Evolutionary conservation across 2,329 filamentous ascomycete genomes (phyloP), one percentile per base, ranked within the genome.

Genomic region (Diaporthe vexans): DNA sequence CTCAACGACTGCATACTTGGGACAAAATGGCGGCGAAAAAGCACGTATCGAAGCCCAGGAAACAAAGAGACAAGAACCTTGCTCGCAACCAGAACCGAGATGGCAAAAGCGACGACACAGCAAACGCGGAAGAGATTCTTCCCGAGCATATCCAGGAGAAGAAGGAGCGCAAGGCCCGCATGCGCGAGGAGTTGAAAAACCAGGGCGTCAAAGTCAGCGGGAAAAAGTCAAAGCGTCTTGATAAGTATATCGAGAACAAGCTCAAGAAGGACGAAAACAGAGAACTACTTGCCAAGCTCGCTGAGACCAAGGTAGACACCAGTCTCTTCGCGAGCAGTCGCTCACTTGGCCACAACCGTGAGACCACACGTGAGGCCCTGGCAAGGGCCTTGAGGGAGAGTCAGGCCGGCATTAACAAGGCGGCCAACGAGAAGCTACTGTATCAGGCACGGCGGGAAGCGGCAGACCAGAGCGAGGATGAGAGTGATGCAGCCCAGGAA

Each of bases 191-290:
- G 76, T 80, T 92, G 73, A 85, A 83, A 72, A 81, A 85, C 33
- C 85, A 89, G 70, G 88, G 86, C 1, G 79, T 81, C 58, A 91
- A 91, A 79, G 86, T 92, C 80, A 91, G 86, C 79, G 86, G 89
- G 75, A 92, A 93, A 80, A 93, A 93, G 81, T 89, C 91, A 8
- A 92, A 93, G 83, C 87, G 91, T 1, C 81, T 93, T 52, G 91
- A 92, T 76, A 93, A 93, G 80, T 93, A 92, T 80, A 91, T 93
- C 77, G 95, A 98, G 79, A 97, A 90, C 74, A 99, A 99, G 88
- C 87, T 99, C 59, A 94, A 92, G 83, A 98, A 97, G 83, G 97
- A 99, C 81, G 96, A 98, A 83, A 97, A 94, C 79, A 88, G 94
- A 37, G 93, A 92, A 73, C 86, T 99, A 40, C 88, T 98, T 78